phyloP scores from a whole-genome alignment of 2,329 filamentous ascomycete species.

The Fusarium sp. region DNA sequence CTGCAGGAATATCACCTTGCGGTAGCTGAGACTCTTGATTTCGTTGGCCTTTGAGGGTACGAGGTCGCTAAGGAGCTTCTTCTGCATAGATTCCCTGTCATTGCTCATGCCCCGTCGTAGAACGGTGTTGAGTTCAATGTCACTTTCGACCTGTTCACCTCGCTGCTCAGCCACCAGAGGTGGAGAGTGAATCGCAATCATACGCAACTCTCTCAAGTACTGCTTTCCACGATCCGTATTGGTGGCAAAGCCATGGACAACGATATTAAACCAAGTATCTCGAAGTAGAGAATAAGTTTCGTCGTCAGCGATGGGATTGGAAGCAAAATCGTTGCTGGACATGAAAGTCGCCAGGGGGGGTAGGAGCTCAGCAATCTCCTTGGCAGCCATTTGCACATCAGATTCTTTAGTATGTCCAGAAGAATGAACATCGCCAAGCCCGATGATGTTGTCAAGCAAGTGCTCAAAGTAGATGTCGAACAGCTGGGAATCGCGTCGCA shows the following conservation, averaged over 20 bases:
- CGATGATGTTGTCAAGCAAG: constrained; percentile 86
- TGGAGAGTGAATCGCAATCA: constrained; percentile 87
- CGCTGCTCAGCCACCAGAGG: constrained; percentile 89
- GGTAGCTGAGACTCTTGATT: constrained; percentile 84
- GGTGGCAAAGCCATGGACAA: constrained; percentile 88
- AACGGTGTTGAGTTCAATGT: constrained; percentile 95
- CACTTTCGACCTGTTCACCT: constrained; percentile 90
- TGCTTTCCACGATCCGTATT: constrained; percentile 78
- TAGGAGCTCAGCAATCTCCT: constrained; percentile 88
- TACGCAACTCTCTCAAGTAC: constrained; percentile 79
- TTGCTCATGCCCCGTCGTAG: constrained; percentile 85
- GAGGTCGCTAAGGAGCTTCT: constrained; percentile 77
- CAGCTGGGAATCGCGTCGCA: constrained; percentile 75
- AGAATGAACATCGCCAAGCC: constrained; percentile 86
- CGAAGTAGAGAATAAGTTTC: constrained; percentile 79
- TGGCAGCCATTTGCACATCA: constrained; percentile 83
- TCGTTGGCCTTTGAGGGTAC: constrained; percentile 82
- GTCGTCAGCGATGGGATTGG: constrained; percentile 66
- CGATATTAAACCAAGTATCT: constrained; percentile 98
- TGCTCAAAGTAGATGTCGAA: constrained; percentile 87
- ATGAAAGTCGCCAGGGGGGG: constrained; percentile 89
- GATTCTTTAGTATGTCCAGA: constrained; percentile 77
- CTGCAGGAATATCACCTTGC: constrained; percentile 91
- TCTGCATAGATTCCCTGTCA: constrained; percentile 82
- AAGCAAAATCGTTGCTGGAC: constrained; percentile 69